Percentiles rank a stretch among this genome's conserved stretches.
phyloP scores from a whole-genome alignment of 331 rosid species.

The Quercus tomentella region DNA sequence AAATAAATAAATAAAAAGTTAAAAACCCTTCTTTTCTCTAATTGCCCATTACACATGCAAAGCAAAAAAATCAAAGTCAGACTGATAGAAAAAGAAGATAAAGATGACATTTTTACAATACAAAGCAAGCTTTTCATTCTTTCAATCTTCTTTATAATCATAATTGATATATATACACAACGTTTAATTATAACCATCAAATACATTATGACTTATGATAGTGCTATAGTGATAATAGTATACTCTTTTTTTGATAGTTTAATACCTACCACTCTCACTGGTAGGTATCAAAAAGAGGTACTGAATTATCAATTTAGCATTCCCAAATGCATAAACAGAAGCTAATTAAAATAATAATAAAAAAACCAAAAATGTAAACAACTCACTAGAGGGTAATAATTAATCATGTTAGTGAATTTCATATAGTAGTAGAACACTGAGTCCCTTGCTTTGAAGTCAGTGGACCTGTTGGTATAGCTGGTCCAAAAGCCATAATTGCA shows the following conservation, averaged over 20 bases:
- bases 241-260: too few species aligned
- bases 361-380: background rate
- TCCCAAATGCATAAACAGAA: slow-evolving; percentile 27
- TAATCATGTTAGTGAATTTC: slow-evolving; percentile 3
- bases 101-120: slow-evolving; percentile 15
- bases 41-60: slow-evolving; percentile 4
- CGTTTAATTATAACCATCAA: background rate
- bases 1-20: slow-evolving; percentile 25
- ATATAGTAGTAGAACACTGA: slow-evolving; percentile 73
- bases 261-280: too few species aligned
- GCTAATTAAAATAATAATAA: slow-evolving; percentile 23
- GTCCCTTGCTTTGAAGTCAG: slow-evolving; percentile 50
- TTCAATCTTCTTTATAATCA: slow-evolving; percentile 30
- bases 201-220: too few species aligned
- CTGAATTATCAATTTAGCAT: too few species aligned
- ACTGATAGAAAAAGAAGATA: background rate
- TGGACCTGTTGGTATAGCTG: slow-evolving; percentile 41
- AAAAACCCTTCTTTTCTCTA: slow-evolving; percentile 20
- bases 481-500: slow-evolving; percentile 64
- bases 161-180: background rate
- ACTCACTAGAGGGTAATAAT: slow-evolving; percentile 1
- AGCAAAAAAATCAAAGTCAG: slow-evolving; percentile 30
- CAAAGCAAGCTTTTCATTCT: slow-evolving; percentile 20
- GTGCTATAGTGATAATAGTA: too few species aligned
- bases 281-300: too few species aligned